Base-by-base conservation (phyloP, 2,329 filamentous ascomycete genomes). In the Diplodia sapinea region DNA sequence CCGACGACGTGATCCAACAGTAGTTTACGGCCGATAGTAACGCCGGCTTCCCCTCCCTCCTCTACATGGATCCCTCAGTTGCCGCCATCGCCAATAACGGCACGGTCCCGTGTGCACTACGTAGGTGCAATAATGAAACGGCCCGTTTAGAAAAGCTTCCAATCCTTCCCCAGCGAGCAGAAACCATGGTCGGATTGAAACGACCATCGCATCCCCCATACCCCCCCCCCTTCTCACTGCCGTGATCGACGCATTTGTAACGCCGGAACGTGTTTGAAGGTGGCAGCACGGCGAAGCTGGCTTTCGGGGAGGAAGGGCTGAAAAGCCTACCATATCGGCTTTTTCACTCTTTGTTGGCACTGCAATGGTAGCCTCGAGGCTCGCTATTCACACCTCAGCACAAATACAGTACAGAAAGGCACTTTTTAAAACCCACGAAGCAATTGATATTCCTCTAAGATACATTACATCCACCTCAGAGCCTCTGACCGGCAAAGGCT, bases 401-500 rank as follows among this genome's bases (percentile, higher is more conserved):
- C 11, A 11, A 15, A n/a, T 17, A 23, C 11, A 26, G 15, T 12
- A 51, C 12, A 9, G 9, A n/a, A 15, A 51, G 9, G 23, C 23
- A 17, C 15, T 5, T 15, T 15, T 11, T 17, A n/a, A 33, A 51
- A 15, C 40, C 59, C 43, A 38, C 50, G 13, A 63, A 63, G 59
- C 59, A 51, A 63, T 51, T 47, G 36, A 63, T 51, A 51, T 26
- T 51, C 47, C 29, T 51, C 59, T 63, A 63, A 43, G 43, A 63
- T 63, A 63, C 59, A 63, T 63, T 51, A 63, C 31, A 50, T 23
- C 26, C 15, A 4, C 43, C 15, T 26, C 31, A 7, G 29, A 63
- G 59, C 59, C 59, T 63, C 59, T 49, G 59, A 23, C 59, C 59
- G 50, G 59, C 59, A 51, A 63, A 63, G 59, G 43, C 59, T 26